A percentile compares a stretch with the other conserved stretches of the same genome.
Evolutionary conservation across 2,329 filamentous ascomycete species (phyloP).

Genomic region (Talaromyces sp.): DNA sequence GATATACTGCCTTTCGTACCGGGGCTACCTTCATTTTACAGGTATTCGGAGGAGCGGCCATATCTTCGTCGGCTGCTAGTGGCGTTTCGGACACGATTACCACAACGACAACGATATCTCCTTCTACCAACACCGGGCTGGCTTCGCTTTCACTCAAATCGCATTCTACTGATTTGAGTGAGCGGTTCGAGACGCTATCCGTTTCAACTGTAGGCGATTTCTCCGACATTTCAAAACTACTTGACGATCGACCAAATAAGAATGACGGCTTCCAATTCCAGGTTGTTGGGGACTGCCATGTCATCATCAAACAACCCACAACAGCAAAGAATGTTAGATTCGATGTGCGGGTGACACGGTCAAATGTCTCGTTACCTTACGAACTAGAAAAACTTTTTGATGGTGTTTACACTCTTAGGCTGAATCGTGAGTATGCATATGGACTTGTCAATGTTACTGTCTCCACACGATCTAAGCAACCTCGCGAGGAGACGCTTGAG

Average conservation of each 20-base stretch:
- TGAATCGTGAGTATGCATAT: conserved; percentile 50
- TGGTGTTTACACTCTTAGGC: conserved; percentile 51
- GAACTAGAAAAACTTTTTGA: conserved; percentile 52
- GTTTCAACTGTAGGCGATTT: conserved; percentile 27
- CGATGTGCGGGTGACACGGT: conserved; percentile 48
- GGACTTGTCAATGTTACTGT: conserved; percentile 51
- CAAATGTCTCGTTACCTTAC: conserved; percentile 41
- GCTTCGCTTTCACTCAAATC: conserved; percentile 28
- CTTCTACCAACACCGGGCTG: conserved; percentile 22
- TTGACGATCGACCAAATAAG: conserved; percentile 26
- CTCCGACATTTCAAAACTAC: conserved; percentile 25
- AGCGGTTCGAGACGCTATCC: conserved; percentile 18
- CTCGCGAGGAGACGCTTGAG: conserved; percentile 35
- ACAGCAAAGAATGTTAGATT: conserved; percentile 48
- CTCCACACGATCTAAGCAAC: conserved; percentile 35
- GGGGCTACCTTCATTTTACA: conserved; percentile 27
- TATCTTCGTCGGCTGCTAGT: conserved; percentile 21
- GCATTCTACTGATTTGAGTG: conserved; percentile 17
- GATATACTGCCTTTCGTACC: conserved; percentile 30
- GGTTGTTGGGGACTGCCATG: conserved; percentile 53
- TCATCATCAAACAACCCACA: conserved; percentile 50
- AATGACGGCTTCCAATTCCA: conserved; percentile 51
- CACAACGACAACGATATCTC: conserved; percentile 23
- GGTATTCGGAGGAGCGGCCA: conserved; percentile 24
- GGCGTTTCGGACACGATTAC: conserved; percentile 19